These are phyloP conservation scores for Drechslera avenae DNA, from an alignment of 2,329 filamentous ascomycete species.

Conservation along the genomic window DNA sequence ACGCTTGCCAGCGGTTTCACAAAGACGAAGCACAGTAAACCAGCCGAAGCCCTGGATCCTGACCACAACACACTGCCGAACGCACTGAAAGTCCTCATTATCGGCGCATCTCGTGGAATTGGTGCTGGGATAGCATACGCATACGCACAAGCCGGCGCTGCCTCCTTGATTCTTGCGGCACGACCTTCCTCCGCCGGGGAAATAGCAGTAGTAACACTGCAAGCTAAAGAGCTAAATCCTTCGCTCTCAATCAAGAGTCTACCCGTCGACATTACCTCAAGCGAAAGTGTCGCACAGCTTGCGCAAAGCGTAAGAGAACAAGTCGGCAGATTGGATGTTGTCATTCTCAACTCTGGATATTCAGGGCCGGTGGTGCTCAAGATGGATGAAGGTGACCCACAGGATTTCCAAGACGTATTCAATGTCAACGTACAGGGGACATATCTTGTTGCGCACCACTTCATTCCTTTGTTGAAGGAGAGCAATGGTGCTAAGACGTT, in stretches of 20 bases:
- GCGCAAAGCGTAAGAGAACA: constrained; percentile 26
- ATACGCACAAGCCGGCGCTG: constrained; percentile 37
- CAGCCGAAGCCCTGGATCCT: constrained; percentile 20
- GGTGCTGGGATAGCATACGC: constrained; percentile 37
- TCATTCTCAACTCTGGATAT: constrained; percentile 49
- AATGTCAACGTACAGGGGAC: constrained; percentile 47
- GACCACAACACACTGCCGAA: constrained; percentile 24
- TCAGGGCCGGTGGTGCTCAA: constrained; percentile 44
- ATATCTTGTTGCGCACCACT: constrained; percentile 45
- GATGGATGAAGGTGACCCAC: constrained; percentile 39
- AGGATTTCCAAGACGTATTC: constrained; percentile 45
- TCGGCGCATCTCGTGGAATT: constrained; percentile 43
- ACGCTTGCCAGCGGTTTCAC: constrained; percentile 28
- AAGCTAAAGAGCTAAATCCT: constrained; percentile 13
- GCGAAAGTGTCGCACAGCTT: constrained; percentile 31
- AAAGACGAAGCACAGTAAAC: constrained; percentile 15
- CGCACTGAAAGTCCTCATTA: constrained; percentile 35
- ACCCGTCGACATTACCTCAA: constrained; percentile 39
- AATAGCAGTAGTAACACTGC: constrained; percentile 20
- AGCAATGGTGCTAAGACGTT: constrained; percentile 30
- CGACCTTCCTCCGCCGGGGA: constrained; percentile 25
- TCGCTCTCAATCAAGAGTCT: constrained; percentile 6
- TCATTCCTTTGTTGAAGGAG: constrained; percentile 36
- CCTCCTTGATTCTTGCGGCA: constrained; percentile 32
- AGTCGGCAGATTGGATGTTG: constrained; percentile 41